Conservation (phyloP, 345 rosid species). For the Camelina hispida region DNA sequence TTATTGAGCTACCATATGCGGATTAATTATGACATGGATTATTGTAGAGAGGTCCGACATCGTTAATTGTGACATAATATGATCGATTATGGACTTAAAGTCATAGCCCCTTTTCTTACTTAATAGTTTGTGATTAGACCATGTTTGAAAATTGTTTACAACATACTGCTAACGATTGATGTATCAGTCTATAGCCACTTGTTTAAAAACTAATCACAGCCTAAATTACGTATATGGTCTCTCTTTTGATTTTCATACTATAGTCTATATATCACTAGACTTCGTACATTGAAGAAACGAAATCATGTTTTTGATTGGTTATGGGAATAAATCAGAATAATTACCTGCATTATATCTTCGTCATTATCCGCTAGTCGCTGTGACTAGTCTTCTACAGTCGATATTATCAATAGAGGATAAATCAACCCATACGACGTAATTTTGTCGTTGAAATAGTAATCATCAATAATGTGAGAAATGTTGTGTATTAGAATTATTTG, state of each 20-base stretch:
- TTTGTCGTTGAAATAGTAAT: constrained; percentile 39
- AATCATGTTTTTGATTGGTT: constrained; percentile 11
- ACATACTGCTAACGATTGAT: constrained; percentile 15
- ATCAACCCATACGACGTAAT: constrained; percentile 35
- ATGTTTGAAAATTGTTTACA: constrained; percentile 15
- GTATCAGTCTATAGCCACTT: constrained; percentile 15
- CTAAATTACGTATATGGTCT: constrained; percentile 9
- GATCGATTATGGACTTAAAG: constrained; percentile 14
- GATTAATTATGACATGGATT: not conserved
- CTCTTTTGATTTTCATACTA: not conserved
- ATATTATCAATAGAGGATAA: constrained; percentile 10
- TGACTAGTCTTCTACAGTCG: constrained; percentile 30
- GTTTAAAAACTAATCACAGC: constrained; percentile 13
- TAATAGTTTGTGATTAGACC: constrained; percentile 26
- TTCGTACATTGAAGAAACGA: constrained; percentile 4
- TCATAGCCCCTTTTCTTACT: constrained; percentile 1
- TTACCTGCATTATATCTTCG: constrained; percentile 11
- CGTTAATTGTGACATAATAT: not conserved
- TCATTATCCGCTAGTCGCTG: constrained; percentile 19
- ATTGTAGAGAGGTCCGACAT: not conserved
- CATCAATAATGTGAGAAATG: constrained; percentile 31
- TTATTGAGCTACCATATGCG: not conserved
- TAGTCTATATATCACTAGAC: not conserved
- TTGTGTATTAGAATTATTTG: constrained; percentile 38
- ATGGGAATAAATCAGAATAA: not conserved